Conservation (phyloP, 2,329 filamentous ascomycete genomes). For the Aspergillus puulaauensis region DNA sequence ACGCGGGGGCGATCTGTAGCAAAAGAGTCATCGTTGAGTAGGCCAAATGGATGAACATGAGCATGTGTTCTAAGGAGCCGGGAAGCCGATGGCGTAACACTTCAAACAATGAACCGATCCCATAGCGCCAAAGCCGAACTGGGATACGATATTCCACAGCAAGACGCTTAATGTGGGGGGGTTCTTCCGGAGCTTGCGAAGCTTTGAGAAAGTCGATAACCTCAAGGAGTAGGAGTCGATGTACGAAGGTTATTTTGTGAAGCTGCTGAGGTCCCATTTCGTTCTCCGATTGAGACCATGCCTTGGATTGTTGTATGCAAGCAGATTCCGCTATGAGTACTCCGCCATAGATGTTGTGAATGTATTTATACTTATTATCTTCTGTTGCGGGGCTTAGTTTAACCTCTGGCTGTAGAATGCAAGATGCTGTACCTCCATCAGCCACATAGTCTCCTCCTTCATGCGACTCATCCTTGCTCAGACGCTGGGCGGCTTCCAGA, state of each 20-base stretch:
- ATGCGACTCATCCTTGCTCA: conserved; percentile 18
- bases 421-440: conserved; percentile 27
- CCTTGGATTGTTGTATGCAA: conserved; percentile 78
- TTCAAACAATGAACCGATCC: conserved; percentile 83
- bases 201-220: conserved; percentile 86
- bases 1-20: conserved; percentile 79
- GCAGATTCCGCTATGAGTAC: conserved; percentile 84
- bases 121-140: conserved; percentile 89
- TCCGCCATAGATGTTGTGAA: conserved; percentile 65
- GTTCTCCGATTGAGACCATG: conserved; percentile 56
- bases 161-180: conserved; percentile 63
- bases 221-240: conserved; percentile 77
- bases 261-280: conserved; percentile 60
- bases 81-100: conserved; percentile 73
- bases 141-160: conserved; percentile 88
- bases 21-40: conserved; percentile 89
- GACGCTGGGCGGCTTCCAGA: conserved; percentile 15
- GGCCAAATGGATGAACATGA: conserved; percentile 82
- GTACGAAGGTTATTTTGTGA: conserved; percentile 83
- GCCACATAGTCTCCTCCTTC: conserved; percentile 18
- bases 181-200: conserved; percentile 79
- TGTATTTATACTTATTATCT: conserved; percentile 53
- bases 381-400: conserved; percentile 63
- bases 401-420: conserved; percentile 60
- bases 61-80: conserved; percentile 79